A percentile compares a stretch with the other conserved stretches of the same genome.
Conservation (phyloP, 1,284 basidiomycete species). For the Ceratobasidium sp. region DNA sequence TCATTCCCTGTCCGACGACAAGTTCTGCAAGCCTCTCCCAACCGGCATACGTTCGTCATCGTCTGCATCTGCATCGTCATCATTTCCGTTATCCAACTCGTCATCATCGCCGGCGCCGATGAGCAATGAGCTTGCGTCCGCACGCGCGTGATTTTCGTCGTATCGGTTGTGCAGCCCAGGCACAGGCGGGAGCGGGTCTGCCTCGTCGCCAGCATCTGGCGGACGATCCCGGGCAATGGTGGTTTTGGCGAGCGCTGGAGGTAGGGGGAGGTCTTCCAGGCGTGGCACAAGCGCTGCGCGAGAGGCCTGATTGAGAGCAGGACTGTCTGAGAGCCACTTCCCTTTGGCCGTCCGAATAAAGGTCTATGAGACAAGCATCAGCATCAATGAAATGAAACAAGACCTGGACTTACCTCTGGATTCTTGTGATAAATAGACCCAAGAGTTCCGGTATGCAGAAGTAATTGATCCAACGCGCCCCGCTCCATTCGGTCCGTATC, state of each 20-base stretch:
- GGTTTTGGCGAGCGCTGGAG: constrained; percentile 15
- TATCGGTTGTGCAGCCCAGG: constrained; percentile 34
- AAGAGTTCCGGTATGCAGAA: constrained; percentile 81
- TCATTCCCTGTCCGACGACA: constrained; percentile 51
- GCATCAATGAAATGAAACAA: neutral
- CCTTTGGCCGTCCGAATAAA: constrained; percentile 81
- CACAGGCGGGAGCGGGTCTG: constrained; percentile 2
- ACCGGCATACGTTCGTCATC: constrained; percentile 38
- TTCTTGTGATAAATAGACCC: constrained; percentile 90
- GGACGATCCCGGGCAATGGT: constrained; percentile 34
- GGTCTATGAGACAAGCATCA: constrained; percentile 57
- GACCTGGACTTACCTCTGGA: constrained; percentile 66
- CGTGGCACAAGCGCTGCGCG: constrained; percentile 69
- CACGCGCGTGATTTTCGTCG: constrained; percentile 32
- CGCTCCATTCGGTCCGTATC: constrained; percentile 98
- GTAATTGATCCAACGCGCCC: constrained; percentile 88
- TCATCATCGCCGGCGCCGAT: constrained; percentile 34
- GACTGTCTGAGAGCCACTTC: constrained; percentile 74
- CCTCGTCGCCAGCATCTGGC: constrained; percentile 10
- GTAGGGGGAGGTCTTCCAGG: constrained; percentile 11
- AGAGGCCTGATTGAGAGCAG: constrained; percentile 76
- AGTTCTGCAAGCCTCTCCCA: constrained; percentile 11
- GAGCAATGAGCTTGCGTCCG: constrained; percentile 33
- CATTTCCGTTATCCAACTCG: constrained; percentile 32
- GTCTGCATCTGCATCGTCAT: constrained; percentile 41